Conservation (phyloP, 257 asterid genomes). For the Jacaranda copaia region DNA sequence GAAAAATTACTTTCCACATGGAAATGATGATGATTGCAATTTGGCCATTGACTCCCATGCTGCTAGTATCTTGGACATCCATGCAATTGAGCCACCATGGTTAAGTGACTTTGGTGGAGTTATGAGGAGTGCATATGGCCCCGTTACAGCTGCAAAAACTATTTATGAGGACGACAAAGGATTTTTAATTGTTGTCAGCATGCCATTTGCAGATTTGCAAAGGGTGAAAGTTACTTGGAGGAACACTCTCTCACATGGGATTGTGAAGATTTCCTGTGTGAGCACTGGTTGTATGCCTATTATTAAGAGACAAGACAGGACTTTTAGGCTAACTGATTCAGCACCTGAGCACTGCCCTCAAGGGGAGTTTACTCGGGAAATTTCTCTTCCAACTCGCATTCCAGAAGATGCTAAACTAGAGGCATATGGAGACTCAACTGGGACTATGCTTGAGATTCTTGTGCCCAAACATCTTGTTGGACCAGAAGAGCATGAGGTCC, state of each 20-base stretch:
- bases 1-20: constrained; percentile 39
- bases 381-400: constrained; percentile 41
- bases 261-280: constrained; percentile 38
- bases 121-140: constrained; percentile 41
- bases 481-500: constrained; percentile 44
- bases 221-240: constrained; percentile 44
- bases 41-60: constrained; percentile 35
- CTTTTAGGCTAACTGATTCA: constrained; percentile 35
- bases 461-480: constrained; percentile 39
- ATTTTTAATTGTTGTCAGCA: constrained; percentile 37
- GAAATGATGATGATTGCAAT: constrained; percentile 41
- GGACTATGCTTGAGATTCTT: constrained; percentile 42
- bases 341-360: constrained; percentile 44
- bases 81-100: constrained; percentile 41
- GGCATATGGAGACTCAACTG: constrained; percentile 41
- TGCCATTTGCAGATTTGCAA: constrained; percentile 41
- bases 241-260: constrained; percentile 43
- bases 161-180: constrained; percentile 41
- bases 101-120: constrained; percentile 35
- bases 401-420: constrained; percentile 43
- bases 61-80: constrained; percentile 38
- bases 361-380: constrained; percentile 41
- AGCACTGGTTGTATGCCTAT: constrained; percentile 43
- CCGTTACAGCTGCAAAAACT: constrained; percentile 43
- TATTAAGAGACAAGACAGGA: constrained; percentile 41